Conservation (phyloP, 2,329 filamentous ascomycete genomes). For the Monosporascus sp. region DNA sequence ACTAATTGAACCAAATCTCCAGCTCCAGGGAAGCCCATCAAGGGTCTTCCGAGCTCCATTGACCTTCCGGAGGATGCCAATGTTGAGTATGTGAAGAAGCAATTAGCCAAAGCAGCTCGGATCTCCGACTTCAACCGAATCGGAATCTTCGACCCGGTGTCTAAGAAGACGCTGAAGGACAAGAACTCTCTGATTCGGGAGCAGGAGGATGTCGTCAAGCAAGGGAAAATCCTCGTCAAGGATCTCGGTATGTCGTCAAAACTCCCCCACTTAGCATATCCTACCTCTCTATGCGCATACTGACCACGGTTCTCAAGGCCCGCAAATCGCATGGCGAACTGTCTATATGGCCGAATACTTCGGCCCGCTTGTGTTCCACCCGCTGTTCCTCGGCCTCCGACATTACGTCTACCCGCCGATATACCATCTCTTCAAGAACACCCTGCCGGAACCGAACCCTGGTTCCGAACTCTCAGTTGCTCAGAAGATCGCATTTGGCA, state of each 20-base stretch:
- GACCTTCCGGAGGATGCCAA: slow-evolving; percentile 46
- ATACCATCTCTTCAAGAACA: slow-evolving; percentile 37
- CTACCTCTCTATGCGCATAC: slow-evolving; percentile 3
- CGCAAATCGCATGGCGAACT: slow-evolving; percentile 85
- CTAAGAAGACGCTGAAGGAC: slow-evolving; percentile 60
- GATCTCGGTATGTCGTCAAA: slow-evolving; percentile 66
- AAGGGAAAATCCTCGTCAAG: slow-evolving; percentile 73
- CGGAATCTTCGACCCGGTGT: slow-evolving; percentile 55
- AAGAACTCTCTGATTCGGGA: slow-evolving; percentile 48
- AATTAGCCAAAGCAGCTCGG: slow-evolving; percentile 45
- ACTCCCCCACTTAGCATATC: neutral
- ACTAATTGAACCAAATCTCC: neutral
- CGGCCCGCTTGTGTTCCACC: slow-evolving; percentile 85
- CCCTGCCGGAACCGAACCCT: slow-evolving; percentile 33
- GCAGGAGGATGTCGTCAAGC: slow-evolving; percentile 41
- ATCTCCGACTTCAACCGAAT: slow-evolving; percentile 56
- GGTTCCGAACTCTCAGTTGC: slow-evolving; percentile 51
- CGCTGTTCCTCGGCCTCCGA: slow-evolving; percentile 64
- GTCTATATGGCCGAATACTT: slow-evolving; percentile 95
- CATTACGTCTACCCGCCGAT: slow-evolving; percentile 61
- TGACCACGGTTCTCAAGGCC: slow-evolving; percentile 48
- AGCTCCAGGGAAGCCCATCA: slow-evolving; percentile 47
- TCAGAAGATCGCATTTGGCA: slow-evolving; percentile 68
- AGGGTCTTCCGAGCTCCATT: slow-evolving; percentile 47
- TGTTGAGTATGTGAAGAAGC: slow-evolving; percentile 55